A percentile compares a stretch with the other conserved stretches of the same genome.
Evolutionary conservation across 495 filamentous ascomycete genomes (phyloP).

Genomic region (Venustampulla echinocandica): DNA sequence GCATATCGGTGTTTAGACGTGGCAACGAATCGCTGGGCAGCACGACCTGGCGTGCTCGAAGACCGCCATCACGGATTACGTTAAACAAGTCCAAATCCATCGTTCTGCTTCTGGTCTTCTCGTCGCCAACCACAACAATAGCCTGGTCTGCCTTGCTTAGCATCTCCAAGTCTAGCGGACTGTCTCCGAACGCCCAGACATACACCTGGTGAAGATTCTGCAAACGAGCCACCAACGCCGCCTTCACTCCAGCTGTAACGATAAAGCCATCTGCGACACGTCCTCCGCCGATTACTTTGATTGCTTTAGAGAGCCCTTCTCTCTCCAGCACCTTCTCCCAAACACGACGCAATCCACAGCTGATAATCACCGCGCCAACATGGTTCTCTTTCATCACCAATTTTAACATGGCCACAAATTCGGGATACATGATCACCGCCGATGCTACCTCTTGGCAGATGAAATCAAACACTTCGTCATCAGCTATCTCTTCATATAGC

Average conservation of each 20-base stretch:
- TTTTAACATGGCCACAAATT: conserved; percentile 40
- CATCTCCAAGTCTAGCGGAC: conserved; percentile 53
- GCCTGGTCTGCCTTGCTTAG: conserved; percentile 44
- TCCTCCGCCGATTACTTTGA: conserved; percentile 49
- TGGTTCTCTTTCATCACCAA: conserved; percentile 27
- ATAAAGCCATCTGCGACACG: conserved; percentile 42
- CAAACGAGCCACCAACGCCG: conserved; percentile 36
- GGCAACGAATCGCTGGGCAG: conserved; percentile 32
- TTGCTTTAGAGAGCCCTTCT: conserved; percentile 34
- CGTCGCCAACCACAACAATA: conserved; percentile 49
- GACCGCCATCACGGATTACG: conserved; percentile 34
- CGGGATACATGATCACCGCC: conserved; percentile 37
- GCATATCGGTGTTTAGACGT: conserved; percentile 36
- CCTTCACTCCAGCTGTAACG: conserved; percentile 46
- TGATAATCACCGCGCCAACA: conserved; percentile 47
- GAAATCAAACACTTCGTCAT: conserved; percentile 36
- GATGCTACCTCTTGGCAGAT: conserved; percentile 40
- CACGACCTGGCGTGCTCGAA: conserved; percentile 40
- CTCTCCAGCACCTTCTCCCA: conserved; percentile 49
- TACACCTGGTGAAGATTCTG: conserved; percentile 26
- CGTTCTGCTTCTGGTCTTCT: conserved; percentile 40
- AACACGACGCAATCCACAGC: conserved; percentile 45
- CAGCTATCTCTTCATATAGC: conserved; percentile 42
- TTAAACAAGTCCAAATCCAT: conserved; percentile 44
- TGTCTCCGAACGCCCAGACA: conserved; percentile 57